Conservation (phyloP, 2,329 filamentous ascomycete genomes). For the Furcasterigmium sp. region DNA sequence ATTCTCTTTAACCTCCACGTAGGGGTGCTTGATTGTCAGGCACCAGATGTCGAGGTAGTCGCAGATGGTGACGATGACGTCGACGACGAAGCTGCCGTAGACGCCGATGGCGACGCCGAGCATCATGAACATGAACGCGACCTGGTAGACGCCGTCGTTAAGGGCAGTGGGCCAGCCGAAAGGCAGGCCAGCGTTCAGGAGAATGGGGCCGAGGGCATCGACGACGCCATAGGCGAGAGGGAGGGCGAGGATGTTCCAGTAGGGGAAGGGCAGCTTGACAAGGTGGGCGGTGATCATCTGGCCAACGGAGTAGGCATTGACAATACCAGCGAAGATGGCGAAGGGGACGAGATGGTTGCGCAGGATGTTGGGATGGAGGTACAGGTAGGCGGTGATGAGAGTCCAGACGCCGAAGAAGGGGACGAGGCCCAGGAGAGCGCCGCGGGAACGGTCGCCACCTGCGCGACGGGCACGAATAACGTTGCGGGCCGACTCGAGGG, state of each 20-base stretch:
- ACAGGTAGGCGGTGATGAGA: constrained; percentile 72
- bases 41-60: constrained; percentile 99
- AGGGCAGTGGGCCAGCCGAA: constrained; percentile 74
- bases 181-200: constrained; percentile 49
- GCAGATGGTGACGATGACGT: constrained; percentile 96
- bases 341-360: constrained; percentile 84
- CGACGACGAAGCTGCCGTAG: constrained; percentile 96
- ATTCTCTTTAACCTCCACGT: constrained; percentile 35
- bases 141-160: constrained; percentile 76
- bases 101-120: constrained; percentile 80
- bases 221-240: constrained; percentile 74
- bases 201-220: constrained; percentile 70
- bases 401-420: constrained; percentile 78
- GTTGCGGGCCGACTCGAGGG: constrained; percentile 70
- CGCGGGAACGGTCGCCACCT: constrained; percentile 65
- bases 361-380: constrained; percentile 79
- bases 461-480: constrained; percentile 77
- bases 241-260: constrained; percentile 77
- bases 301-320: constrained; percentile 93
- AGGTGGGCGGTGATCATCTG: constrained; percentile 95
- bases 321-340: constrained; percentile 76
- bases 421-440: constrained; percentile 74
- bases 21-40: constrained; percentile 87
- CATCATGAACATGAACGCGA: constrained; percentile 85
- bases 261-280: constrained; percentile 82